Conservation (phyloP, 345 rosid species). For the Rhizophora apiculata region DNA sequence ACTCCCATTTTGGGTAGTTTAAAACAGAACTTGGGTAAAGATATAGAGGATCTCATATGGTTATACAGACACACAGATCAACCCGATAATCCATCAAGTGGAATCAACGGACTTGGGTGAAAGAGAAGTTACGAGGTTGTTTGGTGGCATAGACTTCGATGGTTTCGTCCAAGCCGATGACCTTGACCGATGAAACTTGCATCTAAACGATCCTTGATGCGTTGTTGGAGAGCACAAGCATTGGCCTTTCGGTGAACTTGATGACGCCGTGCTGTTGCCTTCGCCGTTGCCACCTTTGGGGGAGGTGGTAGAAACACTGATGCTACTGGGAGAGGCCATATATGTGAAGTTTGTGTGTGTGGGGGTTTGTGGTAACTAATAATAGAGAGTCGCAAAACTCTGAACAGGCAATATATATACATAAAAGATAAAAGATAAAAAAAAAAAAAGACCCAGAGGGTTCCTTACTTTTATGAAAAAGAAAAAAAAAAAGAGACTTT, state of each 20-base stretch:
- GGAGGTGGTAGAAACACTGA: slow-evolving; percentile 26
- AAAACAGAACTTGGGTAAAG: too few species aligned
- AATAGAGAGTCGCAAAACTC: too few species aligned
- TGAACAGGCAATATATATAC: too few species aligned
- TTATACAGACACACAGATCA: too few species aligned
- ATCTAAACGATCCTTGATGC: slow-evolving; percentile 66
- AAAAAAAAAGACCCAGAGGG: too few species aligned
- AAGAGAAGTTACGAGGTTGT: slow-evolving; percentile 19
- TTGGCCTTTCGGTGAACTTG: slow-evolving; percentile 39
- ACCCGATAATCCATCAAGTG: neutral
- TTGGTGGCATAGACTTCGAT: slow-evolving; percentile 56
- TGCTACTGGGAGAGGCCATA: slow-evolving; percentile 23
- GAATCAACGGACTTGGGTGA: slow-evolving; percentile 20
- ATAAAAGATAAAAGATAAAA: too few species aligned
- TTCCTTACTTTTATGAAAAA: too few species aligned
- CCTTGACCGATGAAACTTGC: slow-evolving; percentile 49
- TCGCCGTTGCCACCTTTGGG: slow-evolving; percentile 27
- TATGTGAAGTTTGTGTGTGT: neutral
- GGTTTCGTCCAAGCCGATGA: slow-evolving; percentile 46
- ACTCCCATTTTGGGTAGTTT: too few species aligned
- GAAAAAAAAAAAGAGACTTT: neutral
- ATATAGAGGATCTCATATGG: too few species aligned
- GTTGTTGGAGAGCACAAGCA: slow-evolving; percentile 74
- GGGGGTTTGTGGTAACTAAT: neutral
- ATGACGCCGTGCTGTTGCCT: neutral